Evolutionary conservation across 2,329 filamentous ascomycete species (phyloP).

Genomic region (Cordyceps cicadae): DNA sequence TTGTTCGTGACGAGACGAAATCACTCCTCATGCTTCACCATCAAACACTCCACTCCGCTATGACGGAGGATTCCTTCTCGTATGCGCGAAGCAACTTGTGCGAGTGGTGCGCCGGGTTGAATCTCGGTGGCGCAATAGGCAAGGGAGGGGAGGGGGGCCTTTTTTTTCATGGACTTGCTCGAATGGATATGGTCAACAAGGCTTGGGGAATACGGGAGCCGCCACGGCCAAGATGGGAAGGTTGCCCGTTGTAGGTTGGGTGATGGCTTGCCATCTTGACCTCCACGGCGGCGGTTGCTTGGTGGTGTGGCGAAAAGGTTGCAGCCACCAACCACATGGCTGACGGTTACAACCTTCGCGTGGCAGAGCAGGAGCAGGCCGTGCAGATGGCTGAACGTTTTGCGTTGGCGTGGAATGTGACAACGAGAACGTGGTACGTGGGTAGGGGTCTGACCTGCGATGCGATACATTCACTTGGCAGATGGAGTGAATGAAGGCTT

Average conservation of each 20-base stretch:
- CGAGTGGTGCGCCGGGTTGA: neutral
- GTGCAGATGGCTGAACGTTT: neutral
- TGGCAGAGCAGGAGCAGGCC: neutral
- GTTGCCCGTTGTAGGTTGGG: slow-evolving; percentile 4
- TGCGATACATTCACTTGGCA: neutral
- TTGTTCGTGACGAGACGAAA: neutral
- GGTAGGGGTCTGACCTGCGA: neutral
- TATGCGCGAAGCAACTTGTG: no score
- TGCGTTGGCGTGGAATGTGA: neutral
- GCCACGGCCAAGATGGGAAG: slow-evolving; percentile 5
- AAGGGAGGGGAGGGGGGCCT: neutral
- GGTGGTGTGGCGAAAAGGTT: neutral
- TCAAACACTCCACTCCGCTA: neutral
- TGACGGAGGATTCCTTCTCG: neutral
- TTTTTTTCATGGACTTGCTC: neutral
- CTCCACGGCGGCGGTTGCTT: no score
- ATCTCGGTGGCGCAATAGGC: slow-evolving; percentile 6
- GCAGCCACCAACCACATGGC: neutral
- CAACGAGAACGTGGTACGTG: neutral
- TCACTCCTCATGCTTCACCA: neutral
- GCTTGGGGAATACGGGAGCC: slow-evolving; percentile 2
- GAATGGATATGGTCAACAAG: neutral
- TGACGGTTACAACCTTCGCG: neutral
- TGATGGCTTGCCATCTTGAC: neutral
- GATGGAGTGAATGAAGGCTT: neutral